Evolutionary conservation across 2,329 filamentous ascomycete genomes (phyloP).

Genomic region (Phyllosticta citriasiana): DNA sequence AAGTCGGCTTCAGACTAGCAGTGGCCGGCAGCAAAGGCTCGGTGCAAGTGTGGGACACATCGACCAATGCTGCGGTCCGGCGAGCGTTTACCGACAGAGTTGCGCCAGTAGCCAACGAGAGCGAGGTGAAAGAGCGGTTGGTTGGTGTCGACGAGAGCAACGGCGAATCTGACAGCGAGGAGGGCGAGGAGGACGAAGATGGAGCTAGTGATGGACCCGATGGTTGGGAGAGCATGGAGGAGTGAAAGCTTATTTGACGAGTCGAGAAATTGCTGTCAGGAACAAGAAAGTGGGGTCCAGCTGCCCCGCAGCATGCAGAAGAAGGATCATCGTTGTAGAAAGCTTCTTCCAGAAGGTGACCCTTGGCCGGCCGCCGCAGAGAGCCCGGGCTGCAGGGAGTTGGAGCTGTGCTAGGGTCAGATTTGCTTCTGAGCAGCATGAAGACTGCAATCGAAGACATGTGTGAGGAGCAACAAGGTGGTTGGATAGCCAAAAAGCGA

Average conservation of each 20-base stretch:
- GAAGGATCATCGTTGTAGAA: background rate
- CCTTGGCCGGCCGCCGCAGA: background rate
- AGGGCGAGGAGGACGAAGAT: constrained; percentile 29
- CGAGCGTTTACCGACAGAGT: constrained; percentile 70
- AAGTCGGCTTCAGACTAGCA: constrained; percentile 84
- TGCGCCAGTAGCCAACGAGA: constrained; percentile 40
- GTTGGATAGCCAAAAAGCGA: background rate
- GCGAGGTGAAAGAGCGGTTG: constrained; percentile 61
- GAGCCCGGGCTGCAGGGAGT: background rate
- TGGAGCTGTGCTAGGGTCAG: background rate
- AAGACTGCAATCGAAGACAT: background rate
- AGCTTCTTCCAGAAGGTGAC: background rate
- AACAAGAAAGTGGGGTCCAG: background rate
- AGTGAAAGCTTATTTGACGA: constrained; percentile 11
- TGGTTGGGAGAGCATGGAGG: constrained; percentile 33
- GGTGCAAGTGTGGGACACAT: constrained; percentile 92
- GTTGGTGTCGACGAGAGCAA: constrained; percentile 59
- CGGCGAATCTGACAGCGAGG: constrained; percentile 50
- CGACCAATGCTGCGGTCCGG: constrained; percentile 81
- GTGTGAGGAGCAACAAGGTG: no score
- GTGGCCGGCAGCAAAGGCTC: constrained; percentile 91
- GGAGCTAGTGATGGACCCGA: constrained; percentile 22
- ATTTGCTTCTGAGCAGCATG: background rate
- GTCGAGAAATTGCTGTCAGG: background rate
- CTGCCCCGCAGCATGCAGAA: background rate